Conservation (phyloP, 2,329 filamentous ascomycete species). For the Dendrostoma leiphaemia region DNA sequence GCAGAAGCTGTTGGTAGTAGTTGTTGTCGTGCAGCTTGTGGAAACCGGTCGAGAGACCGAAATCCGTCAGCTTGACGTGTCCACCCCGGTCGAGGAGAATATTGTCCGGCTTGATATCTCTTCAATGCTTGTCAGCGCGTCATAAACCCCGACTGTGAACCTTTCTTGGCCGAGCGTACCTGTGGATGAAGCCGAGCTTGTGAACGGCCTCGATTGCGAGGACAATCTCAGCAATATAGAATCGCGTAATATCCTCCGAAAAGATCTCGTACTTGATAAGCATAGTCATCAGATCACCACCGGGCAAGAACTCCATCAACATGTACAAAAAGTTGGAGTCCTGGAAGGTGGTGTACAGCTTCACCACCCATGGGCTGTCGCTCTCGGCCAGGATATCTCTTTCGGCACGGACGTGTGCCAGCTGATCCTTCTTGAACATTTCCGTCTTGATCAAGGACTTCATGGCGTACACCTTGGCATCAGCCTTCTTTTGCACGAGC, state of each 20-base stretch:
- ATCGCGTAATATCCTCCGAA: slow-evolving; percentile 95
- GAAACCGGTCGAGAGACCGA: slow-evolving; percentile 95
- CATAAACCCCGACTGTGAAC: not conserved
- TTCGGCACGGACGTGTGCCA: slow-evolving; percentile 95
- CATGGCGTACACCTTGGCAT: slow-evolving; percentile 96
- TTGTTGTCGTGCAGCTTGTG: slow-evolving; percentile 97
- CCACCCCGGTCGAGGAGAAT: slow-evolving; percentile 93
- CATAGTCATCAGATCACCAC: slow-evolving; percentile 99
- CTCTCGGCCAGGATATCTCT: slow-evolving; percentile 97
- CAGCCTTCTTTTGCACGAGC: slow-evolving; percentile 91
- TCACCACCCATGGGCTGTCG: slow-evolving; percentile 99
- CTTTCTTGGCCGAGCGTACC: slow-evolving; percentile 55
- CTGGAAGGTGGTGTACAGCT: slow-evolving; percentile 97
- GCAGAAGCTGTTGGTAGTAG: slow-evolving; percentile 95
- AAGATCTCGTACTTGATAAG: slow-evolving; percentile 99
- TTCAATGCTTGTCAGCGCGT: slow-evolving; percentile 31
- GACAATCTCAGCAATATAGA: slow-evolving; percentile 98
- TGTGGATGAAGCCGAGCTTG: slow-evolving; percentile 96
- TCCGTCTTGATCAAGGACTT: slow-evolving; percentile 98
- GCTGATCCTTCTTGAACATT: slow-evolving; percentile 99
- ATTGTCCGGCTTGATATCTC: slow-evolving; percentile 99
- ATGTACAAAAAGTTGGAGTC: slow-evolving; percentile 96
- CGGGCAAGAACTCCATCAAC: slow-evolving; percentile 98
- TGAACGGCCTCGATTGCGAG: slow-evolving; percentile 98
- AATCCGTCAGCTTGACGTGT: slow-evolving; percentile 97